A percentile compares a stretch with the other conserved stretches of the same genome.
These are phyloP conservation scores for Arthroderma uncinatum DNA, from an alignment of 2,329 filamentous ascomycete species.

Conservation along the genomic window DNA sequence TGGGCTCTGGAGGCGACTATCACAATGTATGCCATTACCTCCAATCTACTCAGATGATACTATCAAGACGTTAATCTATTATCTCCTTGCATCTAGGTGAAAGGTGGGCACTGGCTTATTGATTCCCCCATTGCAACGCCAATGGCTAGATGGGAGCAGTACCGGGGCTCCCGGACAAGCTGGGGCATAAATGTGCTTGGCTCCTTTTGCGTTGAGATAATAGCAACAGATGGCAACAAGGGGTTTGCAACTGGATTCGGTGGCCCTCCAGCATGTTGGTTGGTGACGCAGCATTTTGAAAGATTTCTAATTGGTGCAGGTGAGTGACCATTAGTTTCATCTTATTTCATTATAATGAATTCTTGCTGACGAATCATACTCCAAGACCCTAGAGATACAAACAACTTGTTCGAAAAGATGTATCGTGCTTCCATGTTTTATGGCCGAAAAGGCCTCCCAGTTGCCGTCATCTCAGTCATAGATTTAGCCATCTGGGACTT, in stretches of 20 bases:
- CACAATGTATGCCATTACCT: slow-evolving; percentile 65
- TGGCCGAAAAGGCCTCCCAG: slow-evolving; percentile 78
- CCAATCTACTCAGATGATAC: no score
- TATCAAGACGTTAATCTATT: background rate
- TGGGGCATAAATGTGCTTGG: slow-evolving; percentile 95
- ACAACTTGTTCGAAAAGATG: slow-evolving; percentile 91
- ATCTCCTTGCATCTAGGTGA: slow-evolving; percentile 23
- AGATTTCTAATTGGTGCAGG: slow-evolving; percentile 75
- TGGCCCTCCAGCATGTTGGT: slow-evolving; percentile 86
- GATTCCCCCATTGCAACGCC: slow-evolving; percentile 87
- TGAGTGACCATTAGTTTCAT: slow-evolving; percentile 21
- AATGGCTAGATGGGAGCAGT: slow-evolving; percentile 80
- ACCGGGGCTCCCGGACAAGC: slow-evolving; percentile 74
- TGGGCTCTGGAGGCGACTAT: slow-evolving; percentile 48
- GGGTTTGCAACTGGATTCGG: slow-evolving; percentile 92
- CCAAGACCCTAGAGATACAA: slow-evolving; percentile 75
- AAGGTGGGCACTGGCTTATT: slow-evolving; percentile 61
- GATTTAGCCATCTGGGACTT: slow-evolving; percentile 90
- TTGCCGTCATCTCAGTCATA: slow-evolving; percentile 88
- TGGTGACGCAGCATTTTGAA: slow-evolving; percentile 86
- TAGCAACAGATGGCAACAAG: slow-evolving; percentile 80
- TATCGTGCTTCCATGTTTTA: slow-evolving; percentile 95
- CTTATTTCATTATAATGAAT: background rate
- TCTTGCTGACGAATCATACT: background rate
- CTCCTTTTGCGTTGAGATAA: slow-evolving; percentile 82